Base-by-base conservation (phyloP, 352 stramenopile genomes). In the Globisporangium barbulae region DNA sequence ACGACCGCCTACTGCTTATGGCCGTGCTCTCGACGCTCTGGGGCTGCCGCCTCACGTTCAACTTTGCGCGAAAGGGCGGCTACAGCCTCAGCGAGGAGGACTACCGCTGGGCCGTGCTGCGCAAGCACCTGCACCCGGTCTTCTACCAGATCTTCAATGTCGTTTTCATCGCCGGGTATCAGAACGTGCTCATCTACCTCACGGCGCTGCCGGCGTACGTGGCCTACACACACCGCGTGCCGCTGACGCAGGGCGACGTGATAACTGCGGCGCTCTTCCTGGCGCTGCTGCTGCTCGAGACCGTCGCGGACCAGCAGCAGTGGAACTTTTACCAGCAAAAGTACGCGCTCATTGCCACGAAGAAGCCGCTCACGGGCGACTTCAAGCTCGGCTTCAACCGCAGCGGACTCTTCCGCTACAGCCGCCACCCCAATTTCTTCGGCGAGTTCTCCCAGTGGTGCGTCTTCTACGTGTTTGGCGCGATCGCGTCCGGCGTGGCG, bases 381-480 rank as follows among this genome's bases (percentile, higher is more conserved):
- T 90, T 74, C 79, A 81, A 83, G 59, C 70, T 70, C 25, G 88
- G 88, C 8, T 95, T 91, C 75, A 93, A 89, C 73, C 80, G 81
- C 64, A 94, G 84, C 37, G 91, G 92, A 19, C 73, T 98, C 3
- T 98, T 97, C 72, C 73, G 81, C 22, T 96, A 97, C 70, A 92
- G 93, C 45, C 89, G 92, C 45, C 96, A 98, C 71, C 91, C 93
- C n/a, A 97, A 97, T 62, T 98, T 98, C 74, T 94, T 96, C 41
- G 85, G 76, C 9, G 93, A 98, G 67, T 91, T 97, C 68, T 73
- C 63, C 13, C 71, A 97, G 49, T 98, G 93, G 93, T 96, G 94
- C 64, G 81, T 79, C 4, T 97, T 94, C 68, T 97, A 97, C 67
- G 63, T 96, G 7, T 98, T 98, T 70, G 89, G 83, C 39, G 69